Base-by-base conservation (phyloP, 768 basidiomycete genomes). In the Thelephora ganbajun region DNA sequence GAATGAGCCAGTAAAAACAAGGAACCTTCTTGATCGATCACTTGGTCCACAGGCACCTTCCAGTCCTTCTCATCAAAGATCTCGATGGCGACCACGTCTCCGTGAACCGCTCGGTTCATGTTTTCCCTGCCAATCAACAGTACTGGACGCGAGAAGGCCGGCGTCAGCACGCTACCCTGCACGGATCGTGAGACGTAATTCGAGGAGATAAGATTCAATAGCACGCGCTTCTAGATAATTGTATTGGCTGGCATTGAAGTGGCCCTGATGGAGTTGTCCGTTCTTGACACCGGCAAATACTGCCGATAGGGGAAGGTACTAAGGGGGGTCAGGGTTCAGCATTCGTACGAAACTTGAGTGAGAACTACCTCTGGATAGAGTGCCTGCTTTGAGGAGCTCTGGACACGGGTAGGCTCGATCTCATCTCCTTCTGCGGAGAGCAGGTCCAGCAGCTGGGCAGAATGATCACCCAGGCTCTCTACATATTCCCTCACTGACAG, bases 101-200 rank as follows among this genome's bases (percentile, higher is more conserved):
- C 93, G 33, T 94, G 75, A 9, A 97, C 87, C 0, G 92, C 82
- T 14, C 96, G 79, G 60, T 99, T 99, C 86, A 97, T 96, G 51
- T 90, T 81, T 62, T 92, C 83, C 23, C 92, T 72, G 0, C 93
- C 93, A 26, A 88, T 73, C 4, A 99, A 69, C 1, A 98, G 71
- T 7, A 98, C 71, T 0, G 88, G 81, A 58, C 86, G 90, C 26
- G 69, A 66, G 55, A 85, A 84, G 0, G 72, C 74, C 1, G 80
- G 77, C 0, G 85, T 81, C 3, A 77, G 70, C 14, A 96, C 91
- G 43, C 72, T 85, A 6, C 92, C 94, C 84, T 90, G 30, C 11
- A 30, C 16, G 41, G 11, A 7, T 33, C 11, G 35, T 44, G 35
- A 45, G 41, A 30, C 11, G 23, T 14, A n/a, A 22, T 7, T 14